These are phyloP conservation scores for Pharnaceum exiguum DNA, from an alignment of 148 eudicot species.

Conservation along the genomic window DNA sequence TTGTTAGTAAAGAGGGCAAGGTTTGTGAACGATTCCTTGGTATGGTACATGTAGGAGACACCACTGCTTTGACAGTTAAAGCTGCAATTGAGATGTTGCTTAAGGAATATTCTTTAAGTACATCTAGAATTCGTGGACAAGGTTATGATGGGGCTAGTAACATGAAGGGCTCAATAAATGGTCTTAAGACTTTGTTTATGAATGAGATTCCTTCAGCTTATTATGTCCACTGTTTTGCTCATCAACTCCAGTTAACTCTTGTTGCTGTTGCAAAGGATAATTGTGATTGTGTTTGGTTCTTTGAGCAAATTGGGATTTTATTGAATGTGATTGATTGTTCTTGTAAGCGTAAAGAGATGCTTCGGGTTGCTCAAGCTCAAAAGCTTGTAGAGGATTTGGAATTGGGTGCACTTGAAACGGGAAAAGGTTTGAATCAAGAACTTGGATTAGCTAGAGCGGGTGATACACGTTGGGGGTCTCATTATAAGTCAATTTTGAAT, in stretches of 20 bases:
- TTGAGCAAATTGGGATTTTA: background rate
- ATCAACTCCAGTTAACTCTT: slow-evolving; percentile 13
- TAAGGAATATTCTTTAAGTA: background rate
- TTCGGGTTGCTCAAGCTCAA: background rate
- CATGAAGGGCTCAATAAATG: slow-evolving; percentile 17
- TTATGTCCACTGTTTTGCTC: slow-evolving; percentile 11
- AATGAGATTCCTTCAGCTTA: slow-evolving; percentile 4
- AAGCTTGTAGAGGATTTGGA: background rate
- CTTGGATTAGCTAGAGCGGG: background rate
- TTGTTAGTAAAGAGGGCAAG: background rate
- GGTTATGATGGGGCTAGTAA: slow-evolving; percentile 18
- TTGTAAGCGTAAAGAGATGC: background rate
- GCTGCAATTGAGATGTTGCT: background rate
- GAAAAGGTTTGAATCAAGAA: slow-evolving; percentile 20
- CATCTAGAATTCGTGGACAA: slow-evolving; percentile 10
- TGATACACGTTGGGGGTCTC: slow-evolving; percentile 30
- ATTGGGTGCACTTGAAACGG: background rate
- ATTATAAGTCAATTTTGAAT: slow-evolving; percentile 16
- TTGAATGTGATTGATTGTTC: slow-evolving; percentile 3
- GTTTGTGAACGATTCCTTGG: slow-evolving; percentile 11
- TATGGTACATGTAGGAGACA: slow-evolving; percentile 1
- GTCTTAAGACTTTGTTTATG: slow-evolving; percentile 1
- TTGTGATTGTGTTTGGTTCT: background rate
- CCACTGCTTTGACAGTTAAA: slow-evolving; percentile 5
- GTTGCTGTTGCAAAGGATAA: background rate